A percentile compares a stretch with the other conserved stretches of the same genome.
Conservation (phyloP, 148 eudicot species). For the Chenopodium suecicum region DNA sequence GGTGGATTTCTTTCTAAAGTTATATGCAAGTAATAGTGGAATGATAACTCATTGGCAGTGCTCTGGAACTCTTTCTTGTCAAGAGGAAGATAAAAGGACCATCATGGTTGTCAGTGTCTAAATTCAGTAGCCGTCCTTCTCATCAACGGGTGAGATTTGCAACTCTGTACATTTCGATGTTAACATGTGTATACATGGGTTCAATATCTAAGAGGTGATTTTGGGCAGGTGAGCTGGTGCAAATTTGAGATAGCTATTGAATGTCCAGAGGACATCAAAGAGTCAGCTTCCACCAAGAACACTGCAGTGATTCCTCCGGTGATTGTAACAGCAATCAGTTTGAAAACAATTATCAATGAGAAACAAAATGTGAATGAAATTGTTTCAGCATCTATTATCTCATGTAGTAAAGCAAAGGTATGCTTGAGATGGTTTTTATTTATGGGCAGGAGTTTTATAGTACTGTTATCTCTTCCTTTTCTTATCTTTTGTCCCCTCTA, state of each 20-base stretch:
- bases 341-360: conserved; percentile 80
- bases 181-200: background rate
- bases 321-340: conserved; percentile 78
- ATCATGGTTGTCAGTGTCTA: conserved; percentile 83
- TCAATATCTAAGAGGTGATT: conserved; percentile 18
- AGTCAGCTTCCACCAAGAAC: conserved; percentile 50
- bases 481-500: background rate
- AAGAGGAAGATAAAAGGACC: conserved; percentile 98
- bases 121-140: conserved; percentile 57
- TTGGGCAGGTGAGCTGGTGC: conserved; percentile 96
- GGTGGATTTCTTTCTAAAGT: background rate
- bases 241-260: conserved; percentile 84
- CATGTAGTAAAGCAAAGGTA: conserved; percentile 90
- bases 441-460: background rate
- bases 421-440: conserved; percentile 2
- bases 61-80: conserved; percentile 80
- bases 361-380: conserved; percentile 81
- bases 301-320: conserved; percentile 82
- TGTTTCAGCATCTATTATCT: conserved; percentile 86
- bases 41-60: conserved; percentile 45
- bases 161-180: background rate
- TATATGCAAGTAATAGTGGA: conserved; percentile 7
- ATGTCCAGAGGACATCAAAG: conserved; percentile 67
- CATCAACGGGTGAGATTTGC: conserved; percentile 64
- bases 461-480: background rate